Base-by-base conservation (phyloP, 75 land plant species). In the Selaginella moellendorffii region DNA sequence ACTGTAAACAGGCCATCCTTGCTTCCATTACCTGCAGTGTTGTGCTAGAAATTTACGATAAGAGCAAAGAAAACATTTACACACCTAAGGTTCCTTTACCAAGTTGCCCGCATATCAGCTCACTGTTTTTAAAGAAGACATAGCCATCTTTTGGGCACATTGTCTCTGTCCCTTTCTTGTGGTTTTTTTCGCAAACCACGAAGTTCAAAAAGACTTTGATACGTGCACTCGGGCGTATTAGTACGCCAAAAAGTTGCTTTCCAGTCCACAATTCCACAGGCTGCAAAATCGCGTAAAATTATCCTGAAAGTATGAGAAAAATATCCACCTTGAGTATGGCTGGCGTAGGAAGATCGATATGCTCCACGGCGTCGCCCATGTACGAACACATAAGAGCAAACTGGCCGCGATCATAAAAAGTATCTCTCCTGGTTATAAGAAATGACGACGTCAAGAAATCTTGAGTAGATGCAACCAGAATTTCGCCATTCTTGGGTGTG, bases 251-350 rank as follows among this genome's bases (percentile, higher is more conserved):
- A 31, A 93, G 54, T 66, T 93, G 98, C 63, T 93, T 93, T 9
- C 98, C 90, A 28, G 98, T 93, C 98, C 98, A 93, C 27, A 93
- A 78, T 62, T 93, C 98, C 31, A 89, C 26, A 28, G 98, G 96
- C 98, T 92, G 82, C 77, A 63, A 67, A 36, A 36, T 14, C 46
- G 58, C 27, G 19, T 19, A 42, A 22, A 31, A 59, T 52, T 20
- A 54, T 19, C 68, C 52, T 42, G 12, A 53, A 5, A 62, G 46
- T 36, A 14, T 36, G 46, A 36, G 46, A 36, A n/a, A n/a, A n/a
- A n/a, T n/a, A n/a, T n/a, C n/a, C n/a, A 85, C 97, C 85, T 93
- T 93, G 29, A 89, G 51, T 26, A 93, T 66, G 29, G 90, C 69
- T 19, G 98, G 98, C 17, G 98, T 89, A 28, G 98, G 98, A 63